Evolutionary conservation across 1,284 basidiomycete genomes (phyloP).

Genomic region (Cutaneotrichosporon sp.): DNA sequence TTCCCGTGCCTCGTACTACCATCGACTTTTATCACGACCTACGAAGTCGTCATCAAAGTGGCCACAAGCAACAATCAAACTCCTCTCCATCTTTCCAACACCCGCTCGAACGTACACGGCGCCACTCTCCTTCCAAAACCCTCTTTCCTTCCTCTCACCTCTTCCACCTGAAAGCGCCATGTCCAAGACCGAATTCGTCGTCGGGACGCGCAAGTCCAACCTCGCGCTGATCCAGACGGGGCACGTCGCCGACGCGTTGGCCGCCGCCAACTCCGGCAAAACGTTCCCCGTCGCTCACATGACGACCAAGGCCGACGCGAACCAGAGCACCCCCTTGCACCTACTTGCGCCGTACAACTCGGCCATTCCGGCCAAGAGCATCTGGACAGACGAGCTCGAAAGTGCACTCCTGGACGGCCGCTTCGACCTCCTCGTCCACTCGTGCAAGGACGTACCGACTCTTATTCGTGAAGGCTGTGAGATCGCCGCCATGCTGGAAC

Average conservation of each 20-base stretch:
- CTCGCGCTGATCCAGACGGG: slow-evolving; percentile 86
- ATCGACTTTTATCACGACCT: neutral
- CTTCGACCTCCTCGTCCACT: slow-evolving; percentile 93
- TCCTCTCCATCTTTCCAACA: neutral
- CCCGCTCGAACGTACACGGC: neutral
- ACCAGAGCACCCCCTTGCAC: slow-evolving; percentile 66
- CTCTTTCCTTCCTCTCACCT: neutral
- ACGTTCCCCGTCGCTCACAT: slow-evolving; percentile 75
- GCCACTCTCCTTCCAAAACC: neutral
- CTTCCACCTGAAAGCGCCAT: slow-evolving; percentile 1
- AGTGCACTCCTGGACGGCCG: slow-evolving; percentile 68
- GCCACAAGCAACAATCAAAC: neutral
- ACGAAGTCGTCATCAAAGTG: neutral
- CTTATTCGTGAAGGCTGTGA: slow-evolving; percentile 77
- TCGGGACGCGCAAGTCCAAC: slow-evolving; percentile 81
- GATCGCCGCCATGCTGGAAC: slow-evolving; percentile 78
- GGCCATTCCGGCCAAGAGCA: slow-evolving; percentile 64
- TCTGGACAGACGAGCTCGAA: slow-evolving; percentile 96
- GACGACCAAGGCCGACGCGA: slow-evolving; percentile 87
- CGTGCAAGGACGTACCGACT: slow-evolving; percentile 92
- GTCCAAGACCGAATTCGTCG: slow-evolving; percentile 26
- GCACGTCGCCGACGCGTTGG: slow-evolving; percentile 64
- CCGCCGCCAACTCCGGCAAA: slow-evolving; percentile 54
- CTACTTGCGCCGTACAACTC: slow-evolving; percentile 49
- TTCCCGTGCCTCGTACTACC: neutral